These are phyloP conservation scores for Podaxis sp. DNA, from an alignment of 768 basidiomycete species.

Conservation along the genomic window DNA sequence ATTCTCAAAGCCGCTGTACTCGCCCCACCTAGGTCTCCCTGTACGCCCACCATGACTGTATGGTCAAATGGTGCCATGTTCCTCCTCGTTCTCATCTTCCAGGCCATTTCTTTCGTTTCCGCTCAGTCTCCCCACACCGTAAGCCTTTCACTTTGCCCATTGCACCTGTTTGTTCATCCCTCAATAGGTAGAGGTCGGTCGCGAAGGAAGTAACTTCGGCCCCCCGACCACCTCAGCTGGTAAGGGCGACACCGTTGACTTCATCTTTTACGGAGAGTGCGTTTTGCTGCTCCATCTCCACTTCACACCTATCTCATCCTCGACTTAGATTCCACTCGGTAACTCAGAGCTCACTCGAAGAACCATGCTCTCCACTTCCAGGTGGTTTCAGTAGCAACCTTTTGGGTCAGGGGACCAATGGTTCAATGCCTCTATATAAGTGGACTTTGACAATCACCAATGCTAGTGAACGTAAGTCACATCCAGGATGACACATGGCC, in stretches of 20 bases:
- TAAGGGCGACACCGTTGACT: conserved; percentile 30
- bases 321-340: conserved; percentile 32
- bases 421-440: conserved; percentile 14
- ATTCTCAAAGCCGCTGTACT: background rate
- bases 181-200: conserved; percentile 33
- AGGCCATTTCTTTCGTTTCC: background rate
- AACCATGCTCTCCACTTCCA: conserved; percentile 32
- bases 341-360: conserved; percentile 30
- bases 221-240: conserved; percentile 27
- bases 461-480: conserved; percentile 21
- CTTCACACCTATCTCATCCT: background rate
- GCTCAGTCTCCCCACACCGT: conserved; percentile 15
- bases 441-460: conserved; percentile 35
- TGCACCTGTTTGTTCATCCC: background rate
- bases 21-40: background rate
- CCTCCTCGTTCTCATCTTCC: background rate
- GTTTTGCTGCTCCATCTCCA: conserved; percentile 4
- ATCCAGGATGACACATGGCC: background rate
- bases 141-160: background rate
- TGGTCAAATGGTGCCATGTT: background rate
- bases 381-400: conserved; percentile 39
- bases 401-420: conserved; percentile 19
- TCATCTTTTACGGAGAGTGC: conserved; percentile 35
- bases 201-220: conserved; percentile 34
- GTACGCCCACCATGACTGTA: background rate